phyloP scores from a whole-genome alignment of 495 filamentous ascomycete genomes.

The Lasiosphaeriaceae sp. region DNA sequence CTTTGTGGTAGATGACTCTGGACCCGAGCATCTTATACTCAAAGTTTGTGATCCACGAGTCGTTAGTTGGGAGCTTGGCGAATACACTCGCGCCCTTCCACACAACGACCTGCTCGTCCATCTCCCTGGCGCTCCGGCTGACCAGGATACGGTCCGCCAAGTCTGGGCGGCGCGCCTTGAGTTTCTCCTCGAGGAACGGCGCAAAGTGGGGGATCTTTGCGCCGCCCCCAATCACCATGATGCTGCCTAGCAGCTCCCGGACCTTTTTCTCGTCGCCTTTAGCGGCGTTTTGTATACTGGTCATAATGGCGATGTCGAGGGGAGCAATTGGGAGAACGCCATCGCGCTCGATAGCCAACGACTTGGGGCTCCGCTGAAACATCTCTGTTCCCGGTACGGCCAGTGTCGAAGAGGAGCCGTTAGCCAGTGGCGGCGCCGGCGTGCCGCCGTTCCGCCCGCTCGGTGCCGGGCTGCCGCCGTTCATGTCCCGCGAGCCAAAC shows the following conservation, averaged over 20 bases:
- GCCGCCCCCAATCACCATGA: conserved; percentile 94
- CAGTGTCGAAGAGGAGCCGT: conserved; percentile 8
- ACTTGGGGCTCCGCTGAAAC: conserved; percentile 43
- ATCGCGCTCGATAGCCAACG: conserved; percentile 66
- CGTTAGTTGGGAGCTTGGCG: conserved; percentile 86
- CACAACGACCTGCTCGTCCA: conserved; percentile 89
- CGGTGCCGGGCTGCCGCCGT: conserved; percentile 42
- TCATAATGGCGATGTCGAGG: conserved; percentile 84
- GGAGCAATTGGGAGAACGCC: conserved; percentile 74
- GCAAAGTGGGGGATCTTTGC: conserved; percentile 74
- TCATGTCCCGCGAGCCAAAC: conserved; percentile 43
- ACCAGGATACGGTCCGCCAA: conserved; percentile 82
- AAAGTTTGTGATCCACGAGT: conserved; percentile 83
- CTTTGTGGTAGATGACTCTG: conserved; percentile 79
- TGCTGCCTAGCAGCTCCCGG: conserved; percentile 83
- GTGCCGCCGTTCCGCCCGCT: conserved; percentile 46
- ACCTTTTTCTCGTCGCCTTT: conserved; percentile 88
- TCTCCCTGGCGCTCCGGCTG: conserved; percentile 79
- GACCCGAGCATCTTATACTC: conserved; percentile 88
- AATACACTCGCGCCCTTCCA: conserved; percentile 99
- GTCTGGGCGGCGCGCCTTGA: conserved; percentile 65
- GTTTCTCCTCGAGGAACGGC: conserved; percentile 71
- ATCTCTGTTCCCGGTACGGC: conserved; percentile 21
- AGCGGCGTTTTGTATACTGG: conserved; percentile 79
- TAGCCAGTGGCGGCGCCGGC: conserved; percentile 35